phyloP scores from a whole-genome alignment of 2,329 filamentous ascomycete genomes.

The Neospermospora avenae region DNA sequence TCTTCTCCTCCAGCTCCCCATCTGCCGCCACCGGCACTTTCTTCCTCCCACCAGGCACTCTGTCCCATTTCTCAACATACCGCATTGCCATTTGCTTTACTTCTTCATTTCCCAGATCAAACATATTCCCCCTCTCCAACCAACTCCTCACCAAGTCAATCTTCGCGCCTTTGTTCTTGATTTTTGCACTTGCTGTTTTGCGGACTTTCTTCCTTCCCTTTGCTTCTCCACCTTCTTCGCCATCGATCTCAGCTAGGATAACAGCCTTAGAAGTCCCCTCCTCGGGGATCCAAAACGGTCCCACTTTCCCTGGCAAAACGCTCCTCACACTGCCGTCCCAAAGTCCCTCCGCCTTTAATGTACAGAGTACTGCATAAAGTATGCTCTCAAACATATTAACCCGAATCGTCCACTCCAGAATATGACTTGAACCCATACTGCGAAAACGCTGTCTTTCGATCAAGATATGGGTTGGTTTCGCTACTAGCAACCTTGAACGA shows the following conservation, averaged over 20 bases:
- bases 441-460: slow-evolving; percentile 64
- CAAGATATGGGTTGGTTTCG: slow-evolving; percentile 64
- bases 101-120: slow-evolving; percentile 34
- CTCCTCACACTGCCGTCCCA: slow-evolving; percentile 46
- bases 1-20: slow-evolving; percentile 31
- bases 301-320: slow-evolving; percentile 53
- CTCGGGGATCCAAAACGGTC: slow-evolving; percentile 50
- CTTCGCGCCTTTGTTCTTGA: slow-evolving; percentile 54
- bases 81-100: slow-evolving; percentile 37
- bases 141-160: slow-evolving; percentile 59
- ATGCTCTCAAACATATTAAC: slow-evolving; percentile 82
- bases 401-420: slow-evolving; percentile 78
- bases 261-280: slow-evolving; percentile 4
- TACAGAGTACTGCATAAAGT: slow-evolving; percentile 67
- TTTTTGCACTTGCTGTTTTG: slow-evolving; percentile 41
- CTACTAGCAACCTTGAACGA: slow-evolving; percentile 41
- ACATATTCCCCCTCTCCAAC: slow-evolving; percentile 39
- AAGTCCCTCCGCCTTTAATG: slow-evolving; percentile 45
- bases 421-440: slow-evolving; percentile 57
- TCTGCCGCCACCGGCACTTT: slow-evolving; percentile 27
- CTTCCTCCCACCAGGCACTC: slow-evolving; percentile 28
- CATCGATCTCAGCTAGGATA: background rate
- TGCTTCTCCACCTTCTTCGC: slow-evolving; percentile 26
- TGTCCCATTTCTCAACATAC: slow-evolving; percentile 37
- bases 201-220: slow-evolving; percentile 31